Percentiles rank a stretch among this genome's conserved stretches.
phyloP scores from a whole-genome alignment of 768 basidiomycete species.

The Suillus sp. region DNA sequence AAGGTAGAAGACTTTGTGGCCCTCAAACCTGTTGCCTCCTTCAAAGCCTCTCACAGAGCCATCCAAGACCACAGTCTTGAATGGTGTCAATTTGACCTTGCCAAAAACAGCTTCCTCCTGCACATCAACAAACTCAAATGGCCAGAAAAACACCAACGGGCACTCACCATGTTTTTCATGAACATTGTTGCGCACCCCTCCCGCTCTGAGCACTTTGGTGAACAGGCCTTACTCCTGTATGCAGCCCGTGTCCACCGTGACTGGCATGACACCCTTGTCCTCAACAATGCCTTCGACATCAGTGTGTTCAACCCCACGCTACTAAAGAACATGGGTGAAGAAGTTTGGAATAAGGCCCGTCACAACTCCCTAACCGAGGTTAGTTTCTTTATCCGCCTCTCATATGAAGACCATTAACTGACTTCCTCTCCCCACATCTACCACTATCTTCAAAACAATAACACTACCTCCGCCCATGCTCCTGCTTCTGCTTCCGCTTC shows the following conservation, averaged over 20 bases:
- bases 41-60: conserved; percentile 19
- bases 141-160: neutral
- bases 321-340: conserved; percentile 5
- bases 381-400: neutral
- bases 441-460: too few relatives aligned
- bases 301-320: neutral
- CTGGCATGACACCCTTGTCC: neutral
- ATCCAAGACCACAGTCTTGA: conserved; percentile 20
- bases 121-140: conserved; percentile 2
- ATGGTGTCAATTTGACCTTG: conserved; percentile 23
- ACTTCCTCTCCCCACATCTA: too few relatives aligned
- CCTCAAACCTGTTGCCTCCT: conserved; percentile 13
- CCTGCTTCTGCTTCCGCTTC: too few relatives aligned
- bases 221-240: neutral
- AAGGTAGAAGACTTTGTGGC: conserved; percentile 12
- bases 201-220: neutral
- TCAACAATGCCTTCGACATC: neutral
- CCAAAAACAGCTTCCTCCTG: conserved; percentile 12
- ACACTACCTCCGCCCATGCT: too few relatives aligned
- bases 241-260: neutral
- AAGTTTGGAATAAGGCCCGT: neutral
- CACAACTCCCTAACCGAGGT: neutral
- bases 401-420: too few relatives aligned
- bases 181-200: neutral
- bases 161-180: conserved; percentile 1